A percentile compares a stretch with the other conserved stretches of the same genome.
Evolutionary conservation across 1,284 basidiomycete genomes (phyloP).

Genomic region (Cutaneotrichosporon cavernicola): DNA sequence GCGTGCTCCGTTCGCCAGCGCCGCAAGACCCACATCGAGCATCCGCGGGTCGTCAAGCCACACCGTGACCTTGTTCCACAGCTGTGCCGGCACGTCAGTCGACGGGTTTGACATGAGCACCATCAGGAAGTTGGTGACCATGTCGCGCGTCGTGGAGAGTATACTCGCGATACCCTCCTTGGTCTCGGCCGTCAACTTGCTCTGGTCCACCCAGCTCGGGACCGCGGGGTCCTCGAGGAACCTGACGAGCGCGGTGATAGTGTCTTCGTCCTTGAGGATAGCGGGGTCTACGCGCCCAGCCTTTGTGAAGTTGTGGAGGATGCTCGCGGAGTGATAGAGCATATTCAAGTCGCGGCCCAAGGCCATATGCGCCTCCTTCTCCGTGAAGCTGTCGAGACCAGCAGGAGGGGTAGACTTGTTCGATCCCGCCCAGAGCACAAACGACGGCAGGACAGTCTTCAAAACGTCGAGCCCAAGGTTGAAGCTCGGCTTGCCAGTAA

Average conservation of each 20-base stretch:
- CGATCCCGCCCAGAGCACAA: conserved; percentile 6
- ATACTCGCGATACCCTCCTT: not conserved
- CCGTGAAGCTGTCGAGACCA: not conserved
- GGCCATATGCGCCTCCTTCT: conserved; percentile 3
- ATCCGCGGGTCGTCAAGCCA: conserved; percentile 10
- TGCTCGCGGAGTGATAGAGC: conserved; percentile 3
- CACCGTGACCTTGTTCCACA: conserved; percentile 1
- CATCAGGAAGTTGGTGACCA: conserved; percentile 3
- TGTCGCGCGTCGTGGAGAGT: not conserved
- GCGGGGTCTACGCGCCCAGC: not conserved
- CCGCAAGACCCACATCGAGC: not conserved
- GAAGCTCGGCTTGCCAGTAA: not conserved
- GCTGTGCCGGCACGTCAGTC: not conserved
- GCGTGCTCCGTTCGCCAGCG: conserved; percentile 5
- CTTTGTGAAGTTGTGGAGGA: conserved; percentile 1
- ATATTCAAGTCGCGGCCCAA: not conserved
- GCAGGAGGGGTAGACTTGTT: not conserved
- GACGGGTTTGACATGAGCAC: conserved; percentile 5
- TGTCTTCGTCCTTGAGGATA: not conserved
- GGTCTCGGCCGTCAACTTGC: not conserved
- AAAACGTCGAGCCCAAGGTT: not conserved
- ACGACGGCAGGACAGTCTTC: not conserved
- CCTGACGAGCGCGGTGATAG: not conserved
- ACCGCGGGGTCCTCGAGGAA: conserved; percentile 1
- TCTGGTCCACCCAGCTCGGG: not conserved